Percentiles rank a stretch among this genome's conserved stretches.
These are phyloP conservation scores for Penicillium ochrochloron DNA, from an alignment of 495 filamentous ascomycete species.

Conservation along the genomic window DNA sequence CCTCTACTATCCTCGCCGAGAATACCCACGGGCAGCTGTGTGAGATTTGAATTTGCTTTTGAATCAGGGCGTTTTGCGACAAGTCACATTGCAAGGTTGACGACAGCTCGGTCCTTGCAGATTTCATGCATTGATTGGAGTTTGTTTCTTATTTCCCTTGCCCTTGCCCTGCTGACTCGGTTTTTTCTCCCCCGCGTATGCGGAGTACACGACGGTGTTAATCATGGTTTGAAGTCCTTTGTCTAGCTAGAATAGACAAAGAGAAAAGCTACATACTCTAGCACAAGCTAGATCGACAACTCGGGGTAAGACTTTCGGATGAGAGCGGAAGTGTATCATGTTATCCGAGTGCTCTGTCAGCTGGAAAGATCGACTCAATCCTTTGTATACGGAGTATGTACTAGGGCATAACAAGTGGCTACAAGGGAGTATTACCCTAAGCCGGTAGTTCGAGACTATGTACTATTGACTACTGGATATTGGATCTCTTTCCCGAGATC, in stretches of 20 bases:
- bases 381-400: background rate
- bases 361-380: background rate
- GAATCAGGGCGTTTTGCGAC: conserved; percentile 31
- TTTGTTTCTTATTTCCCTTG: background rate
- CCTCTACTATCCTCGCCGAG: background rate
- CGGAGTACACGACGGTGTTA: background rate
- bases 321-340: background rate
- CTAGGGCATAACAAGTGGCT: background rate
- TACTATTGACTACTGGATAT: background rate
- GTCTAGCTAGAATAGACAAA: background rate
- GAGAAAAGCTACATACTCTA: no score
- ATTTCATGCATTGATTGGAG: conserved; percentile 30
- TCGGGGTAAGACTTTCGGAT: background rate
- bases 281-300: no score
- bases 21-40: background rate
- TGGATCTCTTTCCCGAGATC: conserved; percentile 4
- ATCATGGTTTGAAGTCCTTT: background rate
- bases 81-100: conserved; percentile 41
- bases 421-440: background rate
- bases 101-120: conserved; percentile 44
- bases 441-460: background rate
- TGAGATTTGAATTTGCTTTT: background rate
- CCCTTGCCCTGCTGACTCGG: conserved; percentile 10
- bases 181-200: conserved; percentile 1
- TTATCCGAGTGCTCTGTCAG: background rate